Conservation (phyloP, 768 basidiomycete species). For the Grammothele lineata region DNA sequence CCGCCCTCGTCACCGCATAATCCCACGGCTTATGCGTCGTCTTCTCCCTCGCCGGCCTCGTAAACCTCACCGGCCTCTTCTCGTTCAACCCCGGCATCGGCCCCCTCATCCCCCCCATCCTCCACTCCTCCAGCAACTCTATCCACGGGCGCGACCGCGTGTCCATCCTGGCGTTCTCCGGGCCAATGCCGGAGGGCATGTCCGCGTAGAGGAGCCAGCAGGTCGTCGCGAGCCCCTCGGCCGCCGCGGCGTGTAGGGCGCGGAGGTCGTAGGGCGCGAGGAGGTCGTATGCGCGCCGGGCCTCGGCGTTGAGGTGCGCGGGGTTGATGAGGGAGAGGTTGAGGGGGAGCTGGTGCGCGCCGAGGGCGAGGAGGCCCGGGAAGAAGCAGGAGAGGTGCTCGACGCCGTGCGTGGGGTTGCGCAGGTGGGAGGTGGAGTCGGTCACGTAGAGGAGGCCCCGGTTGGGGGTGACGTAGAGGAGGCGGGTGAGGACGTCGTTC, state of each 20-base stretch:
- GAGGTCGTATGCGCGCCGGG: constrained; percentile 27
- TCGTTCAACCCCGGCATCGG: constrained; percentile 52
- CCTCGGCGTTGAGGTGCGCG: constrained; percentile 29
- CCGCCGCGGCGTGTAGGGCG: constrained; percentile 71
- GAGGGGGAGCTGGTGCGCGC: constrained; percentile 56
- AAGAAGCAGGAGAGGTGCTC: constrained; percentile 80
- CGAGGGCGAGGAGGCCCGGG: constrained; percentile 70
- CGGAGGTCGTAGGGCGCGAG: constrained; percentile 48
- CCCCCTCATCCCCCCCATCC: constrained; percentile 29
- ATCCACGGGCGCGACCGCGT: constrained; percentile 37
- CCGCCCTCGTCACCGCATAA: constrained; percentile 42
- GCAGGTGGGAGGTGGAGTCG: constrained; percentile 34
- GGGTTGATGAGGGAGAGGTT: constrained; percentile 44
- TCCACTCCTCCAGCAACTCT: constrained; percentile 44
- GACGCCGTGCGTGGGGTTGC: constrained; percentile 44
- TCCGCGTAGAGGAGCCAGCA: constrained; percentile 73
- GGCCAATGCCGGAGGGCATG: constrained; percentile 61
- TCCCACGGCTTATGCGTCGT: constrained; percentile 33
- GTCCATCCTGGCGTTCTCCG: constrained; percentile 50
- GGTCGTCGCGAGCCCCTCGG: constrained; percentile 67
- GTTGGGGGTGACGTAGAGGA: constrained; percentile 63
- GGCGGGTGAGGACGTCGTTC: constrained; percentile 55
- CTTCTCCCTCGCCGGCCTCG: constrained; percentile 19
- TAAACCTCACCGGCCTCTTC: constrained; percentile 34
- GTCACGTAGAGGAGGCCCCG: constrained; percentile 69